phyloP scores from a whole-genome alignment of 139 green algal genomes.

The Chlorella sp. region DNA sequence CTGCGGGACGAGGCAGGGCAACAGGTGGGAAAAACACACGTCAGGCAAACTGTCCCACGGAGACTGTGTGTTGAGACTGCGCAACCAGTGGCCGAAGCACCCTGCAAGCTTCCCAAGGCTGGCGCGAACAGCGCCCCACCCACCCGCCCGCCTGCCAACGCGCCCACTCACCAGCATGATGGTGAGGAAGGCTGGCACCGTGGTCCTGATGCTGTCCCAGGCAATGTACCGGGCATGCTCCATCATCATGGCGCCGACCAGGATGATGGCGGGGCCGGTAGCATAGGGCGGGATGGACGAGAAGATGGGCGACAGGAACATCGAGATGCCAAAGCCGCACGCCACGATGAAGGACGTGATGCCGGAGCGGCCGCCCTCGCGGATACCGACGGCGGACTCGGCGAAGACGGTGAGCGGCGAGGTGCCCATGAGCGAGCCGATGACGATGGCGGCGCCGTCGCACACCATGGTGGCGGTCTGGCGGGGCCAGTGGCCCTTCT shows the following conservation, averaged over 20 bases:
- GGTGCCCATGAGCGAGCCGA: conserved; percentile 67
- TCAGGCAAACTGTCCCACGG: too few relatives aligned
- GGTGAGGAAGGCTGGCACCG: conserved; percentile 73
- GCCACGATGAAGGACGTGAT: conserved; percentile 1
- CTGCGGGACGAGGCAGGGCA: too few relatives aligned
- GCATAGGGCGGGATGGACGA: conserved; percentile 78
- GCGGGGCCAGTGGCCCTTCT: conserved; percentile 43
- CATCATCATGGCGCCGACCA: conserved; percentile 54
- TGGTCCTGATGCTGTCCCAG: conserved; percentile 17
- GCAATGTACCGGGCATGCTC: conserved; percentile 42
- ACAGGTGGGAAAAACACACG: too few relatives aligned
- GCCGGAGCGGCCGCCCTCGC: conserved; percentile 36
- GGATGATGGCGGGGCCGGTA: conserved; percentile 72
- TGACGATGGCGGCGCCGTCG: conserved; percentile 60
- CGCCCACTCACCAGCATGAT: conserved; percentile 74
- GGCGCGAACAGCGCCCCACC: too few relatives aligned
- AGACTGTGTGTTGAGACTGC: too few relatives aligned
- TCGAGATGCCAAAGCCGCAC: conserved; percentile 59
- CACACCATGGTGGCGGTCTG: conserved; percentile 52
- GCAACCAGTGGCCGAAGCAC: too few relatives aligned
- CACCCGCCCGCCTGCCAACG: too few relatives aligned
- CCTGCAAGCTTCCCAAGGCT: too few relatives aligned
- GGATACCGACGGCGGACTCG: conserved; percentile 37
- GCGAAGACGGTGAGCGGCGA: conserved; percentile 67
- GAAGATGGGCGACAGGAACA: conserved; percentile 85